A percentile compares a stretch with the other conserved stretches of the same genome.
Evolutionary conservation across 2,329 filamentous ascomycete species (phyloP).

Genomic region (Diplocarpon rosae): DNA sequence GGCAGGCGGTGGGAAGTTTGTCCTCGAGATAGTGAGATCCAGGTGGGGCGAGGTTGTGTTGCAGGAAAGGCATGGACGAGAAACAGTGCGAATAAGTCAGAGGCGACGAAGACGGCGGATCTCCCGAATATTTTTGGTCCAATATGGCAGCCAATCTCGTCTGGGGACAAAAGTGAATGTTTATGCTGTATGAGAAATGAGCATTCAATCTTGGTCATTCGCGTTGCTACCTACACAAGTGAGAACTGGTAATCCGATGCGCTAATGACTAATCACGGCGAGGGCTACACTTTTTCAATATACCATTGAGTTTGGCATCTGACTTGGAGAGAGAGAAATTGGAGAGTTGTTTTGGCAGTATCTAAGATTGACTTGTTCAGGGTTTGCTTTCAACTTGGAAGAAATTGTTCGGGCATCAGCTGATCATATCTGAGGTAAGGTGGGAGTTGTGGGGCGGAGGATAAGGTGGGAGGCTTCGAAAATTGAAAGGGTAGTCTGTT

Average conservation of each 20-base stretch:
- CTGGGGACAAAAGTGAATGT: not conserved
- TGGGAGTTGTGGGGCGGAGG: too few species aligned
- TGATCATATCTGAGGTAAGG: too few species aligned
- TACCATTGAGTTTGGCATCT: too few species aligned
- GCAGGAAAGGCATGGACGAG: constrained; percentile 6
- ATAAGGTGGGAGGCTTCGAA: too few species aligned
- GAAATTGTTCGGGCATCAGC: too few species aligned
- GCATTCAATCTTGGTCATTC: not conserved
- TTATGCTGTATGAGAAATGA: not conserved
- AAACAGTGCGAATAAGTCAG: not conserved
- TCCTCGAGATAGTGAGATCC: constrained; percentile 9
- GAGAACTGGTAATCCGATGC: not conserved
- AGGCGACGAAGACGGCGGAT: not conserved
- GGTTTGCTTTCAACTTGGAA: too few species aligned
- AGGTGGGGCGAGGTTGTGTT: constrained; percentile 5
- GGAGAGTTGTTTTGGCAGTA: too few species aligned
- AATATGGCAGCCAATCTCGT: not conserved
- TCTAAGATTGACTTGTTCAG: too few species aligned
- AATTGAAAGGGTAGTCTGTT: too few species aligned
- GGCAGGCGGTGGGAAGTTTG: constrained; percentile 10
- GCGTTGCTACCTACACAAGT: not conserved
- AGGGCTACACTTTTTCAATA: too few species aligned
- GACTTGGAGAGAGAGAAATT: too few species aligned
- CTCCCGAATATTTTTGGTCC: not conserved
- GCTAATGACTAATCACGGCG: too few species aligned